A percentile compares a stretch with the other conserved stretches of the same genome.
phyloP scores from a whole-genome alignment of 352 stramenopile genomes.

The Phytophthora fragariaefolia region DNA sequence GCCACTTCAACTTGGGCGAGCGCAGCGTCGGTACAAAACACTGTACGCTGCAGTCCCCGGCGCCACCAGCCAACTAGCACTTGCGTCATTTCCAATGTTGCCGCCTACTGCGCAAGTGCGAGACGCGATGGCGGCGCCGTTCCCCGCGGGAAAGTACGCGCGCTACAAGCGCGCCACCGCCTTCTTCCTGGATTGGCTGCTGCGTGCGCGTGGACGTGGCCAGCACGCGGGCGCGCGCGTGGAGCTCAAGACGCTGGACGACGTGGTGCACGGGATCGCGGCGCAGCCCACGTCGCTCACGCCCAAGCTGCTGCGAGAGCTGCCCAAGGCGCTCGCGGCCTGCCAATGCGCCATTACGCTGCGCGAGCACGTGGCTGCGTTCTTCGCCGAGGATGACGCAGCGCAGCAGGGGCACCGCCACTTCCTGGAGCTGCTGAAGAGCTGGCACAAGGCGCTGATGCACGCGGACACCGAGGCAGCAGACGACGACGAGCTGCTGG shows the following conservation, averaged over 20 bases:
- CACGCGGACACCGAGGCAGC: background rate
- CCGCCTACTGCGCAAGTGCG: background rate
- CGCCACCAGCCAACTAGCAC: too few species aligned
- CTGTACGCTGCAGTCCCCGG: too few species aligned
- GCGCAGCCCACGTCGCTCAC: constrained; percentile 13
- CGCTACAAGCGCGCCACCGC: constrained; percentile 23
- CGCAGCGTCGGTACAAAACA: too few species aligned
- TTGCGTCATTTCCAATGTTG: background rate
- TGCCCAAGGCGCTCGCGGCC: constrained; percentile 29
- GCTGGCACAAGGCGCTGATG: constrained; percentile 18
- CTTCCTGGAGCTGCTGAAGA: constrained; percentile 20
- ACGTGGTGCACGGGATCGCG: constrained; percentile 19
- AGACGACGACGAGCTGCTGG: constrained; percentile 4
- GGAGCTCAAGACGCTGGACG: constrained; percentile 2
- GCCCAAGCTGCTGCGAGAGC: constrained; percentile 21
- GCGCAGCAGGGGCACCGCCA: constrained; percentile 13
- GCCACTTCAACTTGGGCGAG: background rate
- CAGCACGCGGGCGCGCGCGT: background rate
- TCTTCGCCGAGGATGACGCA: constrained; percentile 20
- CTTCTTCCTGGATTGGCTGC: constrained; percentile 27
- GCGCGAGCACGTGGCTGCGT: constrained; percentile 20
- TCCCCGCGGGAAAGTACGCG: constrained; percentile 16
- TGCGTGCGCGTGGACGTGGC: constrained; percentile 10
- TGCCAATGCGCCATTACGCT: constrained; percentile 33
- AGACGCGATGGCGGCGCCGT: background rate